Evolutionary conservation across 768 basidiomycete species (phyloP).

Genomic region (Lepiota subincarnata): DNA sequence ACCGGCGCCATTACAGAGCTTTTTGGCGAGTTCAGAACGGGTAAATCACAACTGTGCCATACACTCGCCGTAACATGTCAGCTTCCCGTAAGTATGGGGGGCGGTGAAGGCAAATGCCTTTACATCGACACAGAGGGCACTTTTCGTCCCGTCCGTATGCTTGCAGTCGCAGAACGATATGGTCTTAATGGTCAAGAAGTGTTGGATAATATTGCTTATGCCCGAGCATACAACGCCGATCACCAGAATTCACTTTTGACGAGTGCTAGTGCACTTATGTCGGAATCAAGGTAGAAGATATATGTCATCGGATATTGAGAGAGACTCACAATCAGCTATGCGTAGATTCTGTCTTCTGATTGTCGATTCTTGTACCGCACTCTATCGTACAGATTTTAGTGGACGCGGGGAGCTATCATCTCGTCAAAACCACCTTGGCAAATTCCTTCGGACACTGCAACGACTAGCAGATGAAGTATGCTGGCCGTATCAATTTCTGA

Average conservation of each 20-base stretch:
- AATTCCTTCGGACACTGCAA: conserved; percentile 89
- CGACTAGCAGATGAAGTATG: conserved; percentile 92
- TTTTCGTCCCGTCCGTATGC: conserved; percentile 91
- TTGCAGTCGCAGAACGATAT: conserved; percentile 92
- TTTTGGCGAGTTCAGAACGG: conserved; percentile 97
- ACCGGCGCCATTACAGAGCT: conserved; percentile 98
- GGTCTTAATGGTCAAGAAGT: conserved; percentile 99
- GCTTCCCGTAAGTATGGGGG: conserved; percentile 95
- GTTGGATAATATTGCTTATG: conserved; percentile 97
- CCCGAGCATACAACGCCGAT: conserved; percentile 97
- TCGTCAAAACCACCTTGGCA: conserved; percentile 92
- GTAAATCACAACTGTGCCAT: conserved; percentile 97
- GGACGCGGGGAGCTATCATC: conserved; percentile 95
- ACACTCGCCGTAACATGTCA: conserved; percentile 98
- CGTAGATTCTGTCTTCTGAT: conserved; percentile 91
- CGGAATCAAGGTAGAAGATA: conserved; percentile 80
- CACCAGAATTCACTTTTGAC: conserved; percentile 90
- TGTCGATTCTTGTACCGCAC: conserved; percentile 92
- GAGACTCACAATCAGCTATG: conserved; percentile 8
- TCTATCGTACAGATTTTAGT: conserved; percentile 94
- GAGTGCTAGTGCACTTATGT: conserved; percentile 97
- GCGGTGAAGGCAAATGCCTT: conserved; percentile 97
- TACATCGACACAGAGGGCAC: conserved; percentile 99
- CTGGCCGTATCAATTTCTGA: conserved; percentile 9
- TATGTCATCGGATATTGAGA: neutral